Base-by-base conservation (phyloP, 768 basidiomycete genomes). In the Lactarius tabidus region DNA sequence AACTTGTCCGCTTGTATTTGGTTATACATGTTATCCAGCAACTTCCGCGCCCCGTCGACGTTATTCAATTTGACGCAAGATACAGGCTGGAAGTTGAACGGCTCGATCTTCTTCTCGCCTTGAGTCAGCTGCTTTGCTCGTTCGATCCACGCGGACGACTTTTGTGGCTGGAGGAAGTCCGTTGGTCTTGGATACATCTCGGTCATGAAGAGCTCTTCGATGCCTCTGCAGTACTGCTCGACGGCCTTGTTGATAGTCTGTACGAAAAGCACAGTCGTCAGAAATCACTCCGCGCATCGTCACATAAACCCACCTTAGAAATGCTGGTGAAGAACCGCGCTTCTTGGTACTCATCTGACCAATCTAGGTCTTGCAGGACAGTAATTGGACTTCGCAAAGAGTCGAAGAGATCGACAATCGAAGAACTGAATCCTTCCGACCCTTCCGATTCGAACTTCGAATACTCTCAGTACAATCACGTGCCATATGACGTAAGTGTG, bases 41-140 rank as follows among this genome's bases (percentile, higher is more conserved):
- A 81, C 66, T 86, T 86, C 35, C 95, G 86, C 1, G 95, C 94
- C 14, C 93, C 90, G 70, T 95, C 95, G 68, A 98, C 87, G 75
- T 98, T 98, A 80, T 99, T 99, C 58, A 98, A 83, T 79, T 98
- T 98, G 74, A 99, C 92, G 72, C 95, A 98, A 0, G 93, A 94
- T 78, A 96, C 86, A 0, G 95, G 84, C 57, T 84, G 87, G 79
- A 99, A 98, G 71, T 95, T 93, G 81, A 95, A 99, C 1, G 94
- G 91, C 71, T 95, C 93, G 52, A 95, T 82, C 75, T 91, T 95
- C 81, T 92, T 95, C 75, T 98, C 95, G 53, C 88, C 88, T 57
- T 81, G 80, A 12, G 92, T 81, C 2, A 95, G 85, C 70, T 87
- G 85, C 67, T 87, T 85, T 5, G 93, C 93, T 70, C 87, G 92